Percentiles rank a stretch among this genome's conserved stretches.
phyloP scores from a whole-genome alignment of 495 filamentous ascomycete species.

The Penicillium coprophilum region DNA sequence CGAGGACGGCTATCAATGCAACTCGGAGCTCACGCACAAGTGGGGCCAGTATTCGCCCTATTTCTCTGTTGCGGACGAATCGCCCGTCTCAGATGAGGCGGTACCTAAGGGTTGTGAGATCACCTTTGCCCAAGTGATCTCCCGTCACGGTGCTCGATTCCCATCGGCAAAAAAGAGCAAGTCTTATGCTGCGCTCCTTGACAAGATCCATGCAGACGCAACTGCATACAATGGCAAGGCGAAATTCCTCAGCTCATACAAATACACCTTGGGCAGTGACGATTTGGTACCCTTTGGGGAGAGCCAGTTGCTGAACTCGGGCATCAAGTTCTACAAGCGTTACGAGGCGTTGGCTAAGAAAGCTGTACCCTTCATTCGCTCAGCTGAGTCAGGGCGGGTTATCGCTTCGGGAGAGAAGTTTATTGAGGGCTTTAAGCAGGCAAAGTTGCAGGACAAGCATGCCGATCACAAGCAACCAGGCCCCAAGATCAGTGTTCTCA shows the following conservation, averaged over 20 bases:
- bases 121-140: slow-evolving; percentile 76
- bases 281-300: slow-evolving; percentile 72
- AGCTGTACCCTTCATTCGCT: slow-evolving; percentile 66
- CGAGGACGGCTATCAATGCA: slow-evolving; percentile 63
- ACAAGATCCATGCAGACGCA: slow-evolving; percentile 58
- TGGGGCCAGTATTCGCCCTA: slow-evolving; percentile 90
- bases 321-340: slow-evolving; percentile 67
- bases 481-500: slow-evolving; percentile 60
- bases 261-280: slow-evolving; percentile 71
- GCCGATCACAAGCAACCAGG: slow-evolving; percentile 35
- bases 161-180: slow-evolving; percentile 65
- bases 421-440: slow-evolving; percentile 65
- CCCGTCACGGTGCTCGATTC: slow-evolving; percentile 80
- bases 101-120: slow-evolving; percentile 64
- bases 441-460: slow-evolving; percentile 46
- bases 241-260: slow-evolving; percentile 65
- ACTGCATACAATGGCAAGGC: slow-evolving; percentile 56
- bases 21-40: slow-evolving; percentile 57
- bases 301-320: slow-evolving; percentile 72
- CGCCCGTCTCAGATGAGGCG: slow-evolving; percentile 50
- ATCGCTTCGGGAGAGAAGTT: slow-evolving; percentile 71
- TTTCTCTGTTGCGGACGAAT: slow-evolving; percentile 61
- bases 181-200: slow-evolving; percentile 55
- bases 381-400: slow-evolving; percentile 69
- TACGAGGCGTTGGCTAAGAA: slow-evolving; percentile 58